Evolutionary conservation across 805 yeast genomes (phyloP).

Genomic region (Kluyveromyces dobzhanskii): DNA sequence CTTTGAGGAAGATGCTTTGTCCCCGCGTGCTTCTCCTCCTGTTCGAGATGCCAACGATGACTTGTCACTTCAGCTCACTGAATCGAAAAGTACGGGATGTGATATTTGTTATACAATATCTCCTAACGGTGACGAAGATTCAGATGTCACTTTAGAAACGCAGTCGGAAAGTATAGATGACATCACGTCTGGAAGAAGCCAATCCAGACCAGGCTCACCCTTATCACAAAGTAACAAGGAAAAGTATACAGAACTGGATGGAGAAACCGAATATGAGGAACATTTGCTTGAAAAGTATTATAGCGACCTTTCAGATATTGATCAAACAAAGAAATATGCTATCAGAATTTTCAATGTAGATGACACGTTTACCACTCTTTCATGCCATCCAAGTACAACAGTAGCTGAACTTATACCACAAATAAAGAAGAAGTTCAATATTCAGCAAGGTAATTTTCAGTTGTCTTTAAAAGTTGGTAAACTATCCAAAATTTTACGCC

Average conservation of each 20-base stretch:
- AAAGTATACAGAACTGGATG: constrained; percentile 15
- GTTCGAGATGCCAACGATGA: not conserved
- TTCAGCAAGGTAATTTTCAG: constrained; percentile 67
- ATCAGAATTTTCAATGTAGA: constrained; percentile 79
- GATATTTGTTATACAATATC: not conserved
- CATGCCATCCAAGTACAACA: constrained; percentile 71
- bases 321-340: constrained; percentile 27
- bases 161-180: constrained; percentile 3
- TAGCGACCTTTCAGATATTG: constrained; percentile 28
- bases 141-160: not conserved
- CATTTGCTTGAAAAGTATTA: constrained; percentile 31
- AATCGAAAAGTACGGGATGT: constrained; percentile 1
- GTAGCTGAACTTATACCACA: constrained; percentile 64
- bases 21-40: constrained; percentile 1
- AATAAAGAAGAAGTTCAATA: constrained; percentile 70
- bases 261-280: constrained; percentile 30
- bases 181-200: not conserved
- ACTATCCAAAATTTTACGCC: constrained; percentile 60
- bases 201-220: constrained; percentile 3
- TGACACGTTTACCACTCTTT: constrained; percentile 70
- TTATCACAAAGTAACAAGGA: not conserved
- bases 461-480: constrained; percentile 70
- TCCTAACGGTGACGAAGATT: not conserved
- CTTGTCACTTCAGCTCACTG: not conserved
- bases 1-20: not conserved